Conservation (phyloP, 345 rosid genomes). For the Citrus australasica region DNA sequence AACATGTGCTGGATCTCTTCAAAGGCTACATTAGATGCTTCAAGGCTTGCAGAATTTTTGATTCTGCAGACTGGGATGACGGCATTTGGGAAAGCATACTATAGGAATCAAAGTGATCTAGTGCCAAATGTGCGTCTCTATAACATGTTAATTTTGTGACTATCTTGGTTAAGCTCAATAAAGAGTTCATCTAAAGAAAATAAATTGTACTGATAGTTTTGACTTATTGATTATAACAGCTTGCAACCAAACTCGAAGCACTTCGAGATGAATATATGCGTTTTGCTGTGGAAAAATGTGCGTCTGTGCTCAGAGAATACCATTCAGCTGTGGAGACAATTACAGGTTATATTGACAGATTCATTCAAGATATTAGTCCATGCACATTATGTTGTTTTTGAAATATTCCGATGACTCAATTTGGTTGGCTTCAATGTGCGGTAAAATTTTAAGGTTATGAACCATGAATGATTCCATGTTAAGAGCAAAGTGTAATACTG, state of each 20-base stretch:
- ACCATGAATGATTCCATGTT: not conserved
- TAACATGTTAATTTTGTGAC: not conserved
- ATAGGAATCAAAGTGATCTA: constrained; percentile 79
- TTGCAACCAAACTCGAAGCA: constrained; percentile 88
- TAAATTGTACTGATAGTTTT: constrained; percentile 4
- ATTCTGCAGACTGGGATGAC: constrained; percentile 98
- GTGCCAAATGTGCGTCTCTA: constrained; percentile 62
- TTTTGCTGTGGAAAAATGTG: constrained; percentile 78
- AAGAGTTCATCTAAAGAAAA: constrained; percentile 1
- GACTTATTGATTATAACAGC: constrained; percentile 38
- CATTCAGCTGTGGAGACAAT: constrained; percentile 88
- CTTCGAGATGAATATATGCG: constrained; percentile 90
- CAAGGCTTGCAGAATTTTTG: constrained; percentile 75
- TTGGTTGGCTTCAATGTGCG: not conserved
- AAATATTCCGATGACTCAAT: not conserved
- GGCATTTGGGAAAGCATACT: constrained; percentile 89
- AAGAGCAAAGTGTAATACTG: not conserved
- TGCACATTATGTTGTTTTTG: not conserved
- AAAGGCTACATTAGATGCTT: constrained; percentile 88
- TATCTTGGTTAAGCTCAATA: not conserved
- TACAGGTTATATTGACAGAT: constrained; percentile 47
- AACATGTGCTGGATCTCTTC: constrained; percentile 92
- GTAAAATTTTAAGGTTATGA: not conserved
- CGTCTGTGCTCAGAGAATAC: constrained; percentile 72
- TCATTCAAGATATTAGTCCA: not conserved